These are phyloP conservation scores for Anthostomella pinea DNA, from an alignment of 2,329 filamentous ascomycete genomes.

Conservation along the genomic window DNA sequence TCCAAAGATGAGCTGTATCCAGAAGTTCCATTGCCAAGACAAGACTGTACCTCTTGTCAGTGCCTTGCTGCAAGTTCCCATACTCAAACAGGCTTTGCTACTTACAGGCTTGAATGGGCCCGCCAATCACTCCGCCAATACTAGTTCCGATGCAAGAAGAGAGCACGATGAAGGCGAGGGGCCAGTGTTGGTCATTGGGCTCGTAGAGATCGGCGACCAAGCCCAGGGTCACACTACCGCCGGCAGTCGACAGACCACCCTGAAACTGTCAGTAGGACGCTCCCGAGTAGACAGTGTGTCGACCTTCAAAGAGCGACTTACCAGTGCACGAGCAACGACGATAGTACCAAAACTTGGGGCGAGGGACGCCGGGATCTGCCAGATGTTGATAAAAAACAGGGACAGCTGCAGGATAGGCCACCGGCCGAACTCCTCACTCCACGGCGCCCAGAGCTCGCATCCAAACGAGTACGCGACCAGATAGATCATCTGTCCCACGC, in stretches of 20 bases:
- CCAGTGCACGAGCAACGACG: conserved; percentile 34
- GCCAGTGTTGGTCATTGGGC: conserved; percentile 53
- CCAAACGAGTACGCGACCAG: conserved; percentile 44
- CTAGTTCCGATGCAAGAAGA: conserved; percentile 49
- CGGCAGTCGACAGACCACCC: conserved; percentile 56
- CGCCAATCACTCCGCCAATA: conserved; percentile 49
- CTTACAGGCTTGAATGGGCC: conserved; percentile 41
- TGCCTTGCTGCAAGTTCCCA: background rate
- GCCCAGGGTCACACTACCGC: conserved; percentile 58
- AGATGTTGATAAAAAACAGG: background rate
- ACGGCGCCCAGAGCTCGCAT: background rate
- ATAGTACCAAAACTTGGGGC: conserved; percentile 39
- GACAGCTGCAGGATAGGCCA: background rate
- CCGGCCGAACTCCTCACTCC: background rate
- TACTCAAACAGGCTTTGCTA: background rate
- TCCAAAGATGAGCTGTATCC: conserved; percentile 57
- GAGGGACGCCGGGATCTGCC: conserved; percentile 14
- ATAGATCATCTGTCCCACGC: conserved; percentile 43
- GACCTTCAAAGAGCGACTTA: background rate
- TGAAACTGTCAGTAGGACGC: conserved; percentile 18
- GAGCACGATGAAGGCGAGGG: conserved; percentile 56
- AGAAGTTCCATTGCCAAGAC: conserved; percentile 51
- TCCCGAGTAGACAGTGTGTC: background rate
- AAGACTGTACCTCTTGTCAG: background rate
- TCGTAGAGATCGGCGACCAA: conserved; percentile 61